phyloP scores from a whole-genome alignment of 192 early-diverging fungal species.

The Haplosporangium gracile region DNA sequence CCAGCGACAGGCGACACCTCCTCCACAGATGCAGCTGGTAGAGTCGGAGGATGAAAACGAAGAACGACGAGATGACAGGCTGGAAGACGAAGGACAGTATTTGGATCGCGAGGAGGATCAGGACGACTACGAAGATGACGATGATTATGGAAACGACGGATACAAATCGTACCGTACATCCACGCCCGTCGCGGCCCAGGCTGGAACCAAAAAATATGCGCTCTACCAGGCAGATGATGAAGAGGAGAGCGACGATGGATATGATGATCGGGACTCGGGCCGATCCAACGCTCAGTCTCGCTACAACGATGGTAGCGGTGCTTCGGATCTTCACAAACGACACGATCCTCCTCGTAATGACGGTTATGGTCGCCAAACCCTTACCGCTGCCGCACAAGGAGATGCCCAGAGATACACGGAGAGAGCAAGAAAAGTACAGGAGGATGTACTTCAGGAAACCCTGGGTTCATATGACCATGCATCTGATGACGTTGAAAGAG shows the following conservation, averaged over 20 bases:
- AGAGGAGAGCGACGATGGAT: slow-evolving; percentile 14
- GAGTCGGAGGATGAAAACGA: slow-evolving; percentile 30
- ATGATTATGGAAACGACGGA: not conserved
- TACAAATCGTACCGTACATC: not conserved
- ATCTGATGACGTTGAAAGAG: not conserved
- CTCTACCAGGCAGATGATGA: slow-evolving; percentile 35
- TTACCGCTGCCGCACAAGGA: not conserved
- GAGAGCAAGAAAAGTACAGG: not conserved
- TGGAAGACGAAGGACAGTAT: not conserved
- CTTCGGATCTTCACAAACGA: not conserved
- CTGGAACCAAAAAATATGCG: slow-evolving; percentile 20
- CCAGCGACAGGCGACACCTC: not conserved
- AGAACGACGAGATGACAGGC: not conserved
- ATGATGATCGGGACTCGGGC: slow-evolving; percentile 4
- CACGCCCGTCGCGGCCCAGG: not conserved
- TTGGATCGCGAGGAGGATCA: not conserved
- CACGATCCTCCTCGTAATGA: not conserved
- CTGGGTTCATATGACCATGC: not conserved
- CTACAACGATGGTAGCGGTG: not conserved
- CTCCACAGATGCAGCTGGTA: not conserved
- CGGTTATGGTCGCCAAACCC: not conserved
- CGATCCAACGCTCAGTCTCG: not conserved
- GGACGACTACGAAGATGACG: not conserved
- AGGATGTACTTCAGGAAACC: not conserved
- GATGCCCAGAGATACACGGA: not conserved